Evolutionary conservation across 805 yeast genomes (phyloP).

Genomic region (Saturnispora quitensis): DNA sequence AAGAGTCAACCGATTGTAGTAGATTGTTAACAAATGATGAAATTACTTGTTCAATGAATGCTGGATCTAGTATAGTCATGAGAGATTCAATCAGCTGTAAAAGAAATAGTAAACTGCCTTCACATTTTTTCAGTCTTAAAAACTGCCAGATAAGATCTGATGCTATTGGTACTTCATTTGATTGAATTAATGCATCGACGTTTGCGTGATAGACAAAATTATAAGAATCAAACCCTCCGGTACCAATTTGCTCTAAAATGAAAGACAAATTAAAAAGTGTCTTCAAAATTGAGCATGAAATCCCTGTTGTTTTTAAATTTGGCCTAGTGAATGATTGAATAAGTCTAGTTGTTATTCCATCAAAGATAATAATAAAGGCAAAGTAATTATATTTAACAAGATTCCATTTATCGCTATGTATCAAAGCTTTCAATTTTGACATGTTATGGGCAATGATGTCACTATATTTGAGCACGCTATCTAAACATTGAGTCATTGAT

Average conservation of each 20-base stretch:
- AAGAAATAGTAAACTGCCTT: constrained; percentile 36
- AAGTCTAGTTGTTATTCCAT: constrained; percentile 29
- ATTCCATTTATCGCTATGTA: constrained; percentile 17
- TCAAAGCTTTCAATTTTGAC: background rate
- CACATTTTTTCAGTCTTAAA: background rate
- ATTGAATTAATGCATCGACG: constrained; percentile 15
- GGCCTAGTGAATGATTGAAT: constrained; percentile 23
- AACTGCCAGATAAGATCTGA: constrained; percentile 21
- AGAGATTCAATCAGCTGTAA: constrained; percentile 41
- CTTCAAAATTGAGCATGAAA: constrained; percentile 19
- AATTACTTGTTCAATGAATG: constrained; percentile 23
- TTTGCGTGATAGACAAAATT: constrained; percentile 45
- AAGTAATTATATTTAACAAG: constrained; percentile 31
- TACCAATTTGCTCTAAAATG: constrained; percentile 44
- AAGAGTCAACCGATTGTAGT: constrained; percentile 15
- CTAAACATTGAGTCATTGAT: constrained; percentile 10
- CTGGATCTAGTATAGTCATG: constrained; percentile 27
- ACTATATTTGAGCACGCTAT: background rate
- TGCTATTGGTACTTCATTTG: constrained; percentile 18
- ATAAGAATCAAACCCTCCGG: constrained; percentile 57
- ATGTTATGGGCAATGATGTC: background rate
- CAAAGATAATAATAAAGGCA: constrained; percentile 40
- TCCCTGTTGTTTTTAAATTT: background rate
- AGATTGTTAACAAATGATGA: constrained; percentile 21
- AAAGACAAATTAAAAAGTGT: constrained; percentile 38